Evolutionary conservation across 208 protist genomes (phyloP), one percentile per base, ranked within the genome.

Genomic region (Zelonia costaricensis): DNA sequence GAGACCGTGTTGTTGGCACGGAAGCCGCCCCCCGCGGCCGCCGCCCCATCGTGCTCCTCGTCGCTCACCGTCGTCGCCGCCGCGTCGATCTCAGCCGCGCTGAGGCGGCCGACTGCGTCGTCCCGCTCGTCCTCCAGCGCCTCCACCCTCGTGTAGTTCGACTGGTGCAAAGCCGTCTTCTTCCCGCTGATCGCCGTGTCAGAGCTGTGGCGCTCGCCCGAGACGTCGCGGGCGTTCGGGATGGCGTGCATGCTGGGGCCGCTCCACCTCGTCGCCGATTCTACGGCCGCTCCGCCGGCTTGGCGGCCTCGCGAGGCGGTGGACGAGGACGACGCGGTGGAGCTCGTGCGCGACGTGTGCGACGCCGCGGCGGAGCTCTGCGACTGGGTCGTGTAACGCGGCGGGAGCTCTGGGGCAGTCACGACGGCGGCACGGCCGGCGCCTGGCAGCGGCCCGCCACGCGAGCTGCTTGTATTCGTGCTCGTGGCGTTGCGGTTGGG

Each of bases 61-160:
- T 57, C 52, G 18, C n/a, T n/a, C n/a, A 57, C 36, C 18, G 30
- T 6, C 10, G 52, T 36, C 52, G 52, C 52, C 9, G 36, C 36
- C 7, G 52, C 52, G 36, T 57, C 52, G 4, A 57, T 57, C 22
- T 57, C 52, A 7, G 52, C 31, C 4, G 52, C 20, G 23, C 22
- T 57, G 22, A 9, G 52, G 13, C 52, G 23, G 44, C 28, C 20
- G 7, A 30, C 15, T 18, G 22, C 12, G 8, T 30, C 33, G 22
- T 43, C 5, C n/a, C n/a, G n/a, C 13, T 57, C 10, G 2, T 1
- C 36, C 10, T 45, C 36, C 30, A 57, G 22, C 6, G 31, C 36
- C 23, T 23, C 52, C 18, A 57, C 13, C 18, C 33, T 31, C 12
- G 52, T 57, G 23, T 30, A 57, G 31, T 57, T 57, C 22, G 52